phyloP scores from a whole-genome alignment of 2,329 filamentous ascomycete genomes.

The Pseudogymnoascus sp. region DNA sequence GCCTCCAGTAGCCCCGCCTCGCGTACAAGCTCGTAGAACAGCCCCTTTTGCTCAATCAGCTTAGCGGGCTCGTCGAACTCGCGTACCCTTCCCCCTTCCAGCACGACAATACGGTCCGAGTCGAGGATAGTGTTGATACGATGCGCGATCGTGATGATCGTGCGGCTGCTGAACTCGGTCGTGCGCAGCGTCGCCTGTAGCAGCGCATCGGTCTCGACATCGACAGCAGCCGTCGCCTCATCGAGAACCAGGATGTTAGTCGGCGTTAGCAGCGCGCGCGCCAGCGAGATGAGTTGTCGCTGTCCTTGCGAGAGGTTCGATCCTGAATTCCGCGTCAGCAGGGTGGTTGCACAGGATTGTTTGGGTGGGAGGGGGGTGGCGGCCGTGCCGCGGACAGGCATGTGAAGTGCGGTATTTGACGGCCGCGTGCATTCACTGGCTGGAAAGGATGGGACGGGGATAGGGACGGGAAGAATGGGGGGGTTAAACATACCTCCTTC shows the following conservation, averaged over 20 bases:
- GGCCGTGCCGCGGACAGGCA: conserved; percentile 1
- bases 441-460: neutral
- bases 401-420: conserved; percentile 1
- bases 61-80: conserved; percentile 85
- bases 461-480: neutral
- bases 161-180: conserved; percentile 73
- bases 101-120: conserved; percentile 81
- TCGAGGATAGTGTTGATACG: conserved; percentile 95
- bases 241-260: conserved; percentile 96
- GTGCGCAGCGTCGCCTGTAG: conserved; percentile 55
- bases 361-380: conserved; percentile 11
- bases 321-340: conserved; percentile 40
- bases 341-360: conserved; percentile 9
- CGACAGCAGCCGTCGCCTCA: conserved; percentile 78
- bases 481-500: conserved; percentile 69
- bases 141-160: conserved; percentile 97
- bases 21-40: conserved; percentile 85
- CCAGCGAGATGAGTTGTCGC: conserved; percentile 85
- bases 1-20: conserved; percentile 63
- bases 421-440: neutral
- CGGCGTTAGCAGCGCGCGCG: conserved; percentile 85
- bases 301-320: conserved; percentile 95
- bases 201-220: conserved; percentile 60
- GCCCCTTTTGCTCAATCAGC: conserved; percentile 64
- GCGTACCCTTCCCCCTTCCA: conserved; percentile 80